Percentiles rank a stretch among this genome's conserved stretches.
These are phyloP conservation scores for Aspergillus leporis DNA, from an alignment of 495 filamentous ascomycete species.

Conservation along the genomic window DNA sequence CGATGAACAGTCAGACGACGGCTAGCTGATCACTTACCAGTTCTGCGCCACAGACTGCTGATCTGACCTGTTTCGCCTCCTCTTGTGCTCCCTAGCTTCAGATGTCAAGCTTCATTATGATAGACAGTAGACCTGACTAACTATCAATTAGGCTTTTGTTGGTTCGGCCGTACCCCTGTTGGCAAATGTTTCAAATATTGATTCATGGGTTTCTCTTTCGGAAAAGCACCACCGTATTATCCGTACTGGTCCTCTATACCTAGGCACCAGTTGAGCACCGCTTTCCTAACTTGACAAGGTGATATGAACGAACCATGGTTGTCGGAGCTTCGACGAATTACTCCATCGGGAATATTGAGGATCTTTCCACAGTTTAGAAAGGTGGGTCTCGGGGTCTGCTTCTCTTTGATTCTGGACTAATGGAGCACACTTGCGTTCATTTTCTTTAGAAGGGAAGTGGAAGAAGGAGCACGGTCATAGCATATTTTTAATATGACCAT, in stretches of 20 bases:
- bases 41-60: not conserved
- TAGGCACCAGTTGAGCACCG: not conserved
- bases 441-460: not conserved
- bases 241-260: not conserved
- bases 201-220: not conserved
- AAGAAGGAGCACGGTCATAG: not conserved
- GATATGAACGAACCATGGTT: not conserved
- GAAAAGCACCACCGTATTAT: not conserved
- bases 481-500: not conserved
- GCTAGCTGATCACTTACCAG: not conserved
- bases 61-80: not conserved
- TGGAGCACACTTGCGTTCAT: not conserved
- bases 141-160: not conserved
- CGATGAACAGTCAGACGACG: not conserved
- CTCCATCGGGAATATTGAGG: not conserved
- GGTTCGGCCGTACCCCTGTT: not conserved
- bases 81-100: not conserved
- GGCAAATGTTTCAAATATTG: not conserved
- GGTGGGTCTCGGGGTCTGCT: not conserved
- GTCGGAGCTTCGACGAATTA: not conserved
- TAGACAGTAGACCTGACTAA: not conserved
- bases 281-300: not conserved
- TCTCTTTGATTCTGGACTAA: not conserved
- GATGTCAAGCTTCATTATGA: not conserved
- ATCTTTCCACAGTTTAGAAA: not conserved